Evolutionary conservation across 2,329 filamentous ascomycete species (phyloP), one percentile per base, ranked within the genome.

Genomic region (Aspergillus fijiensis): DNA sequence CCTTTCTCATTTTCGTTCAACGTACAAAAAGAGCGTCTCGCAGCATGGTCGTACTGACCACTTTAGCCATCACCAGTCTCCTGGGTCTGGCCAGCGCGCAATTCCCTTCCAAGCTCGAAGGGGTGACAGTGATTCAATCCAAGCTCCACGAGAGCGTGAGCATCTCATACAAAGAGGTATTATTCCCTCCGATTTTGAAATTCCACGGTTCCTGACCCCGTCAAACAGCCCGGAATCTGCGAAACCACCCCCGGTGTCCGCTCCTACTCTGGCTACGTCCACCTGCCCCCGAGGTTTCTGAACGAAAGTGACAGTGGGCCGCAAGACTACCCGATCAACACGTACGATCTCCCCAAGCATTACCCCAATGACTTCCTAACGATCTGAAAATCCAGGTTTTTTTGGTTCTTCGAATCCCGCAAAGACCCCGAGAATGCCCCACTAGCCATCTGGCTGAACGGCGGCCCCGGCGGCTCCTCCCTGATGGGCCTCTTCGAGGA

Each of bases 401-500:
- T 77, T 65, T 78, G 76, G 76, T 79, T 76, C 60, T 72, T 79
- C 49, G 76, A 78, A 65, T 70, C 75, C 33, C 71, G 77, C 19
- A 76, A 79, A 51, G 71, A 75, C 48, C 77, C 79, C 3, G 74
- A 78, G 33, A 76, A 72, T 27, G 79, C 81, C 51, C 82, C 82
- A 5, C 72, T 84, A 53, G 81, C 79, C 3, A 75, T 83, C 60
- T 84, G 76, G 73, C 74, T 84, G 61, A 84, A 81, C 66, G 82
- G 83, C 29, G 83, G 83, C 5, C 82, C 82, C 2, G 83, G 82
- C 3, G 76, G 74, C 53, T 82, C 79, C 60, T 82, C 79, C 62
- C 81, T 84, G 78, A 74, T 82, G 48, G 82, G 81, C 3, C 69
- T 84, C 4, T 84, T 84, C 62, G 73, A 78, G 51, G 82, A 85